Evolutionary conservation across 768 basidiomycete species (phyloP).

Genomic region (Psilocybe tampanensis): DNA sequence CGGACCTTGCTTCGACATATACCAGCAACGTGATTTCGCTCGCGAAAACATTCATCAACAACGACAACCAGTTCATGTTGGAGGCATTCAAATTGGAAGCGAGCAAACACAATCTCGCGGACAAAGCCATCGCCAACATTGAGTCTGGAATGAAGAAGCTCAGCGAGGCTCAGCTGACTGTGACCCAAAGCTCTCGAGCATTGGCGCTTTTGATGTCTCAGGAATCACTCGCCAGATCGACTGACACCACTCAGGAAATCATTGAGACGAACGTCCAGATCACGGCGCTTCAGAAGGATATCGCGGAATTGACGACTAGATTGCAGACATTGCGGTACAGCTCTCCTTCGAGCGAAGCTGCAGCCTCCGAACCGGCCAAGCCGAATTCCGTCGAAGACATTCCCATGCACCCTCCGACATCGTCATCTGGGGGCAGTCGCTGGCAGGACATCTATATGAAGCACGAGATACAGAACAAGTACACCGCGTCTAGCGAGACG

Average conservation of each 20-base stretch:
- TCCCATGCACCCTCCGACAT: background rate
- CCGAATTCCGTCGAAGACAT: background rate
- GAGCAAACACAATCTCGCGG: background rate
- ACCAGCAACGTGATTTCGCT: slow-evolving; percentile 23
- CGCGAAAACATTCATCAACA: slow-evolving; percentile 24
- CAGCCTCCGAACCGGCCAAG: background rate
- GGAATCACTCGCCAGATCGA: slow-evolving; percentile 20
- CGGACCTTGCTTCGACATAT: slow-evolving; percentile 18
- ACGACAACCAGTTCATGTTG: slow-evolving; percentile 9
- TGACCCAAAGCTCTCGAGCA: slow-evolving; percentile 20
- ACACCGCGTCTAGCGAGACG: background rate
- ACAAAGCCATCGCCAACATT: background rate
- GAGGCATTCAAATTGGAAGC: slow-evolving; percentile 3
- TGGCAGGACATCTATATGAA: slow-evolving; percentile 23
- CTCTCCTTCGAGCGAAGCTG: background rate
- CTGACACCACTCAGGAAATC: slow-evolving; percentile 20
- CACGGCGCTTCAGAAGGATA: slow-evolving; percentile 16
- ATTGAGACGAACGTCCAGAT: slow-evolving; percentile 16
- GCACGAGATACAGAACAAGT: slow-evolving; percentile 7
- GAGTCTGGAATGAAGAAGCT: background rate
- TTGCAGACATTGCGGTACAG: slow-evolving; percentile 12
- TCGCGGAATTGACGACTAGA: slow-evolving; percentile 20
- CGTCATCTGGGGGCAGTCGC: slow-evolving; percentile 23
- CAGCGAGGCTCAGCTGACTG: background rate
- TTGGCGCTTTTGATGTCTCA: slow-evolving; percentile 15